Conservation (phyloP, 1,284 basidiomycete genomes). For the Sporisorium iseilematis-ciliati region DNA sequence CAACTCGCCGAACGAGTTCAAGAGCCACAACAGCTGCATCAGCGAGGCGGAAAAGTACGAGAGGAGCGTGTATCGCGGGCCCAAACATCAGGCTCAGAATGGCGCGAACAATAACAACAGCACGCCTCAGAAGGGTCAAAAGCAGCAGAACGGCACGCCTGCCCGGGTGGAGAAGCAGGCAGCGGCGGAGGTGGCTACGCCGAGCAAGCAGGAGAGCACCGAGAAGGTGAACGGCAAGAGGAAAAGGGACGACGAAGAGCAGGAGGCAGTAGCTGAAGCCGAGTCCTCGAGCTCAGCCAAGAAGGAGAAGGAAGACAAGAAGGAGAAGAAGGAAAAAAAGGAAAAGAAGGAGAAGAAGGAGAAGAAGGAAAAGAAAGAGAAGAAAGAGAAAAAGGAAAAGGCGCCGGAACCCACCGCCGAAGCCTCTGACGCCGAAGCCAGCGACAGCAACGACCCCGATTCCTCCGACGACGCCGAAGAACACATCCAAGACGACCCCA, state of each 20-base stretch:
- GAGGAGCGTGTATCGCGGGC: conserved; percentile 52
- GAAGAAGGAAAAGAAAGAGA: conserved; percentile 34
- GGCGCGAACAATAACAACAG: conserved; percentile 8
- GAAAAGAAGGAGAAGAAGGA: conserved; percentile 69
- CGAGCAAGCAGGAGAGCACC: conserved; percentile 15
- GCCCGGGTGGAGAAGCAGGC: conserved; percentile 3
- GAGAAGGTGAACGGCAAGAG: conserved; percentile 30
- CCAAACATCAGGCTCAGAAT: conserved; percentile 30
- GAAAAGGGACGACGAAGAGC: conserved; percentile 30
- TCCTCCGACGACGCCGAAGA: conserved; percentile 23
- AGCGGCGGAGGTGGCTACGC: not conserved
- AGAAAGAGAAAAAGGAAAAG: conserved; percentile 66
- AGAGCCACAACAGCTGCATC: conserved; percentile 67
- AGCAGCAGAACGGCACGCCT: conserved; percentile 10
- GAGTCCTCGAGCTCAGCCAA: conserved; percentile 7
- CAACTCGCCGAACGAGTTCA: conserved; percentile 63
- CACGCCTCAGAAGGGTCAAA: conserved; percentile 21
- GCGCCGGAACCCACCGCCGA: not conserved
- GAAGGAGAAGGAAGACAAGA: conserved; percentile 29
- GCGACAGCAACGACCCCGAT: conserved; percentile 1
- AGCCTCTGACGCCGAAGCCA: conserved; percentile 2
- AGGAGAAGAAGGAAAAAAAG: conserved; percentile 40
- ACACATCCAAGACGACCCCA: conserved; percentile 50
- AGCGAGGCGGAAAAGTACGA: conserved; percentile 69
- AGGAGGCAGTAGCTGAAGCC: not conserved